These are phyloP conservation scores for Fusarium lyarnte DNA, from an alignment of 2,329 filamentous ascomycete genomes.

Conservation along the genomic window DNA sequence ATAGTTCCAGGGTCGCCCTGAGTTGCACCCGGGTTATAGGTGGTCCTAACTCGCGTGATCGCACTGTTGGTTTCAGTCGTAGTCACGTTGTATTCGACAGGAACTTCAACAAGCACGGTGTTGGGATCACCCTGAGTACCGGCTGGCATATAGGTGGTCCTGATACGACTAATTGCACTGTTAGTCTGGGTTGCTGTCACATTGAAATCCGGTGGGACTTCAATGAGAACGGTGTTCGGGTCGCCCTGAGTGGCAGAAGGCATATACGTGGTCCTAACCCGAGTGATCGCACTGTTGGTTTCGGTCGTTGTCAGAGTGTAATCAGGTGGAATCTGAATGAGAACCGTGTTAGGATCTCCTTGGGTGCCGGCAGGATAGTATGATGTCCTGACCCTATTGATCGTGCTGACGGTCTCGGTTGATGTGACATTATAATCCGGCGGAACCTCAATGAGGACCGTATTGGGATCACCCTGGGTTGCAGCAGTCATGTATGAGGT, in stretches of 20 bases:
- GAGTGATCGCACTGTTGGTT: not conserved
- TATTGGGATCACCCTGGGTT: not conserved
- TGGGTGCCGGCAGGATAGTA: not conserved
- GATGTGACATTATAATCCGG: not conserved
- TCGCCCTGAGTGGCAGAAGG: slow-evolving; percentile 3
- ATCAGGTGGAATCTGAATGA: slow-evolving; percentile 9
- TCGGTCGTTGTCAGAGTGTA: slow-evolving; percentile 8
- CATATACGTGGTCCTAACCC: slow-evolving; percentile 1
- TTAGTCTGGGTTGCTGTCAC: slow-evolving; percentile 2
- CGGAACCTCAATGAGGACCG: not conserved
- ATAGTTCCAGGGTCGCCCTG: slow-evolving; percentile 2
- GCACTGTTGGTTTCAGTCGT: not conserved
- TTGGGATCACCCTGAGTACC: slow-evolving; percentile 10
- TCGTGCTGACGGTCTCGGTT: not conserved
- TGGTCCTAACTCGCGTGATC: not conserved
- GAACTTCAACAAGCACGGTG: slow-evolving; percentile 9
- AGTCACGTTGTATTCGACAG: not conserved
- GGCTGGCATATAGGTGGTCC: slow-evolving; percentile 4
- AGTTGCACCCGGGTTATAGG: not conserved
- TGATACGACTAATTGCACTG: not conserved
- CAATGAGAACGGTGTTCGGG: not conserved
- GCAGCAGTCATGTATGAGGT: not conserved
- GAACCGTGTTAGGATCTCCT: slow-evolving; percentile 15
- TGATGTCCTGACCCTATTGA: not conserved
- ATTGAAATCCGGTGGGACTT: not conserved